Evolutionary conservation across 2,329 filamentous ascomycete genomes (phyloP), one percentile per base, ranked within the genome.

Genomic region (Ophiostoma sp.): DNA sequence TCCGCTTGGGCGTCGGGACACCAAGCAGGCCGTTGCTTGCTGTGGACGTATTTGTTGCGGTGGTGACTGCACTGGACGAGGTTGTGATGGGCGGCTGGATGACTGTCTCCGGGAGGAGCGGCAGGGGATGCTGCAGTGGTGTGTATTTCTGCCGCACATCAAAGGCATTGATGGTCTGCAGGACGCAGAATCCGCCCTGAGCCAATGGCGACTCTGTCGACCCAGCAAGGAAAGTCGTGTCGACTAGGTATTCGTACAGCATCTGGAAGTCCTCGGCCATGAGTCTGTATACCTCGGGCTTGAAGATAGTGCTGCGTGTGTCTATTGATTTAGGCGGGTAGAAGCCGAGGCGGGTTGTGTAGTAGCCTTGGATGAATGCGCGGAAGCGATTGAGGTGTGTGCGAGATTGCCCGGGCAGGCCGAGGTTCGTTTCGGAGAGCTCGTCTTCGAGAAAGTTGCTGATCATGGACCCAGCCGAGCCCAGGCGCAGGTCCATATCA

Each of bases 371-470:
- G 0, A 95, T 78, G 73, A 92, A 91, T 10, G 85, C 84, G 66
- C 91, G 84, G 77, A 94, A 94, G 1, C 86, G 85, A 72, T 93
- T 88, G 0, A 94, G 83, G 74, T 95, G 91, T 3, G 85, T 83
- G 73, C 88, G 82, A 4, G 87, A 85, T 0, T 83, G 85, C 0
- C 82, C 78, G 1, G 87, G 82, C 0, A 94, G 82, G 1, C 89
- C 89, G n/a, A 93, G 80, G 69, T 89, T 81, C 1, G 86, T 80
- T 67, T 89, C 83, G 0, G 88, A 90, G 3, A 94, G 80, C 72
- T 93, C 90, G 36, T 91, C 85, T 67, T 89, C 86, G 7, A 94
- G 83, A 75, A 95, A 93, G 7, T 81, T 85, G n/a, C 81, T 81
- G 2, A 95, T 79, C 75, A 87, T 87, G 66, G 77, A 78, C 0